Conservation (phyloP, 148 eudicot genomes). For the Linanthus parryae region DNA sequence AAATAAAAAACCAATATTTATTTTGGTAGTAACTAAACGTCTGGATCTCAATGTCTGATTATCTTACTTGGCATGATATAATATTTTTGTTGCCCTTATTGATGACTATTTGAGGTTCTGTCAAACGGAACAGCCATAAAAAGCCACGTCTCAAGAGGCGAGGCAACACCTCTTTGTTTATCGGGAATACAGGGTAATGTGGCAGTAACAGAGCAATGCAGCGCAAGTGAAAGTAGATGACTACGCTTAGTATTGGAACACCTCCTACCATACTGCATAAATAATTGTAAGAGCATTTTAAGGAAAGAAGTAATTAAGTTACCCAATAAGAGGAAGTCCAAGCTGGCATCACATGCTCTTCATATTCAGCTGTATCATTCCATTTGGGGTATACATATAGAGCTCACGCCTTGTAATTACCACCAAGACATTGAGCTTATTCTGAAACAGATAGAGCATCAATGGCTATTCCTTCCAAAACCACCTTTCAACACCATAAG, state of each 20-base stretch:
- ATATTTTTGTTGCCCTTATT: too few species aligned
- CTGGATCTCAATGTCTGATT: too few species aligned
- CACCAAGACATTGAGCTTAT: constrained; percentile 1
- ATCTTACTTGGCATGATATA: too few species aligned
- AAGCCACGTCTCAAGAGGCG: too few species aligned
- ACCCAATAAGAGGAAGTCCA: background rate
- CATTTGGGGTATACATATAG: background rate
- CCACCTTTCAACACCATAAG: background rate
- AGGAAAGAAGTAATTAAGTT: background rate
- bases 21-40: too few species aligned
- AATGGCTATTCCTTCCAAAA: constrained; percentile 2
- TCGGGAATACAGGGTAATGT: too few species aligned
- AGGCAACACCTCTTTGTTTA: too few species aligned
- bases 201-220: too few species aligned
- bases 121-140: too few species aligned
- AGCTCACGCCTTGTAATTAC: background rate
- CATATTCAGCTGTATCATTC: background rate
- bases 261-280: background rate
- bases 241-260: background rate
- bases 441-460: background rate
- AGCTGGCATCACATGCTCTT: background rate
- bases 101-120: too few species aligned
- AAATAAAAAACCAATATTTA: too few species aligned
- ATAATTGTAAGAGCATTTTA: background rate
- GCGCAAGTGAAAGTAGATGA: too few species aligned